Conservation (phyloP, 2,329 filamentous ascomycete species). For the Penicillium glabrum region DNA sequence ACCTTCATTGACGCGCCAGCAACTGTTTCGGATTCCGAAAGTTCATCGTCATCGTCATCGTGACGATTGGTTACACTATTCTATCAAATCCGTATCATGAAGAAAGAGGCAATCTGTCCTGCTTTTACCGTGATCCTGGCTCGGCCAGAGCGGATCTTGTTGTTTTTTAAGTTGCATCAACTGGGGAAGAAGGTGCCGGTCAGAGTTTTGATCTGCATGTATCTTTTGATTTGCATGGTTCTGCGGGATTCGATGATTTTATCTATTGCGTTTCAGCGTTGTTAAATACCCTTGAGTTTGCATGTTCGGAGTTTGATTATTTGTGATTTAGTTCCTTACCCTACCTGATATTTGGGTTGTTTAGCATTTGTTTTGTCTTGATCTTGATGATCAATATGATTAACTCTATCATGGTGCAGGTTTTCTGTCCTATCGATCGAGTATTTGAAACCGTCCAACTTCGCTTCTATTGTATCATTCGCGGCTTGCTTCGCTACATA, state of each 20-base stretch:
- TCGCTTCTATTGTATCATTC: conserved; percentile 1
- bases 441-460: conserved; percentile 17
- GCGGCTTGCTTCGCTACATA: not conserved
- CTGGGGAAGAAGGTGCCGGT: not conserved
- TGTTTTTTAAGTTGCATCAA: not conserved
- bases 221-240: not conserved
- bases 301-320: conserved; percentile 5
- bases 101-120: not conserved
- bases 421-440: conserved; percentile 18
- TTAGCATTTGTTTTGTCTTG: conserved; percentile 9
- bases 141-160: not conserved
- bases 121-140: not conserved
- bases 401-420: conserved; percentile 21
- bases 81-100: not conserved
- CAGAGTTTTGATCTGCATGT: not conserved
- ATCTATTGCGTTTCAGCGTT: not conserved
- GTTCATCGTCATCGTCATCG: conserved; percentile 18
- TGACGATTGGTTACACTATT: not conserved
- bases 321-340: conserved; percentile 14
- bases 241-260: not conserved
- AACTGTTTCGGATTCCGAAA: conserved; percentile 27
- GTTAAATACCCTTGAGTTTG: not conserved
- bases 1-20: conserved; percentile 21
- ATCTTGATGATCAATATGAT: conserved; percentile 18
- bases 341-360: conserved; percentile 7